These are phyloP conservation scores for Knoxdaviesia capensis DNA, from an alignment of 2,329 filamentous ascomycete genomes.

Conservation along the genomic window DNA sequence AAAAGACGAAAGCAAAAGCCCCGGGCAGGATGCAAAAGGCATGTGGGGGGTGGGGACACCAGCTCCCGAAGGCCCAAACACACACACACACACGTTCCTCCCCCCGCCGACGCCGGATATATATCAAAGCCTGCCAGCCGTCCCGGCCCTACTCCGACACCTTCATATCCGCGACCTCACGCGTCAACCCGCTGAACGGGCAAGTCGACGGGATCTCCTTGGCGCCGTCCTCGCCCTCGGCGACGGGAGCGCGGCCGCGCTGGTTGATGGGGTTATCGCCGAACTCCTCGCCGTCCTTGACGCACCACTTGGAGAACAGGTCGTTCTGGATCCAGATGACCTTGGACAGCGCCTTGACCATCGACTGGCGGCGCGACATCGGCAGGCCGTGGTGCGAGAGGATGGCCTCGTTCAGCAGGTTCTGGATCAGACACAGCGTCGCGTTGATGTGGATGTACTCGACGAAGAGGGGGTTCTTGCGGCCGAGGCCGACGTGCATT, in stretches of 20 bases:
- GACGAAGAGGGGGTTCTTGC: conserved; percentile 52
- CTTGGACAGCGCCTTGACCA: conserved; percentile 59
- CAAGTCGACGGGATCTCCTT: not conserved
- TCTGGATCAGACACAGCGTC: conserved; percentile 55
- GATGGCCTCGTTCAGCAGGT: conserved; percentile 58
- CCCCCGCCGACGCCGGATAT: no score
- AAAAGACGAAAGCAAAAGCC: no score
- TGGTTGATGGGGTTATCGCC: not conserved
- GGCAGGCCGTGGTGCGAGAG: conserved; percentile 48
- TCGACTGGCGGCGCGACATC: conserved; percentile 46
- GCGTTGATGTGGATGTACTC: conserved; percentile 65
- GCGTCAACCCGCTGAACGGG: not conserved
- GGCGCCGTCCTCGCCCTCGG: not conserved
- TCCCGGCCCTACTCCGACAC: not conserved
- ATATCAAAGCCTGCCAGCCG: not conserved
- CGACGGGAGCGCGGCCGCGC: not conserved
- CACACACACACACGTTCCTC: no score
- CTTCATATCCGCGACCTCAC: not conserved
- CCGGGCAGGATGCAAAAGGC: no score
- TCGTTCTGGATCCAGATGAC: conserved; percentile 82
- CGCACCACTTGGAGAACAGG: conserved; percentile 67
- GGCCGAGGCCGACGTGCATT: conserved; percentile 64
- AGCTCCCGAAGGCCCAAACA: no score
- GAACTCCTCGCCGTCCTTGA: conserved; percentile 46
- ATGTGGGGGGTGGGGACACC: no score